Conservation (phyloP, 495 filamentous ascomycete species). For the Lophium mytilinum region DNA sequence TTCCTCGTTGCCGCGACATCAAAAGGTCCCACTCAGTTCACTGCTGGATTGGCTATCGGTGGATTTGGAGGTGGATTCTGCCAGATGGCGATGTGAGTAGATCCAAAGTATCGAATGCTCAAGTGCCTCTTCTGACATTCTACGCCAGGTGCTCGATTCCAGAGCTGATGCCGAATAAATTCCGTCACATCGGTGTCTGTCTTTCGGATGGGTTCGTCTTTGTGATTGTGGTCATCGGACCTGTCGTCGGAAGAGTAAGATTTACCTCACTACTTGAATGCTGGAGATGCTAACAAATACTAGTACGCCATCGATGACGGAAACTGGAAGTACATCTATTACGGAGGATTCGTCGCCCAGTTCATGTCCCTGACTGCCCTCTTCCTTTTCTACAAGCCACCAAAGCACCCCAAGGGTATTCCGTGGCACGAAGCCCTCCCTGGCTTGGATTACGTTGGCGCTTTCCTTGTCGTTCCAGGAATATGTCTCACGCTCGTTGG, state of each 20-base stretch:
- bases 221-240: constrained; percentile 22
- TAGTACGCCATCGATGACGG: constrained; percentile 18
- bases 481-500: constrained; percentile 32
- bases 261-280: no score
- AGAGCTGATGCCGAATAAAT: constrained; percentile 24
- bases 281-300: no score
- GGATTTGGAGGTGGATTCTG: constrained; percentile 29
- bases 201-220: constrained; percentile 21
- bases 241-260: constrained; percentile 19
- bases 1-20: constrained; percentile 23
- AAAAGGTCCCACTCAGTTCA: constrained; percentile 16
- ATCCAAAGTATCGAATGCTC: no score
- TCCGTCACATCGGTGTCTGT: constrained; percentile 22
- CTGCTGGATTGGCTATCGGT: constrained; percentile 24
- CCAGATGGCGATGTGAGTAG: constrained; percentile 23
- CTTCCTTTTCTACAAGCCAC: constrained; percentile 23
- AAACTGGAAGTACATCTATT: constrained; percentile 26
- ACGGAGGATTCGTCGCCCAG: constrained; percentile 20
- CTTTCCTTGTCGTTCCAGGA: constrained; percentile 25
- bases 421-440: constrained; percentile 27
- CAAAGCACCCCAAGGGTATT: constrained; percentile 29
- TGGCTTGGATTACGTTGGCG: constrained; percentile 31
- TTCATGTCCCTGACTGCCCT: constrained; percentile 20
- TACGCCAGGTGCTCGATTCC: constrained; percentile 7
- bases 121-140: no score